Evolutionary conservation across 345 rosid species (phyloP).

Genomic region (Eucalyptus cladocalyx): DNA sequence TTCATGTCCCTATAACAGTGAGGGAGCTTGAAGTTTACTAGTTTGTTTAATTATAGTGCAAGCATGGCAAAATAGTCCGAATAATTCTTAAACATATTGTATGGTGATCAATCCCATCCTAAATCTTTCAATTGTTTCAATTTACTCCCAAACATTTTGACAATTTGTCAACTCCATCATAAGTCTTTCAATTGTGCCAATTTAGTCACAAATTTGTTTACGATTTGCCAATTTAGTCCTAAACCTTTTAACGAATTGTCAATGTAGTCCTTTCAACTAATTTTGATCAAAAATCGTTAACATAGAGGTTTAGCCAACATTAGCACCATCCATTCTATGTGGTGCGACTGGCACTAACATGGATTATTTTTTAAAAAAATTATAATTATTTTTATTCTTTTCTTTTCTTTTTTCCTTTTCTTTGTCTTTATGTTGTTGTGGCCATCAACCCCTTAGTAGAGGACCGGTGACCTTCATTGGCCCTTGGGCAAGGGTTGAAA

Average conservation of each 20-base stretch:
- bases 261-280: too few species aligned
- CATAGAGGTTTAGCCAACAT: background rate
- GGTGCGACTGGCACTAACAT: fast-evolving
- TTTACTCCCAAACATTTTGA: background rate
- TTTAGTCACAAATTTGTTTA: background rate
- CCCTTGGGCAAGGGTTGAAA: background rate
- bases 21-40: background rate
- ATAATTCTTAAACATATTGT: background rate
- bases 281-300: too few species aligned
- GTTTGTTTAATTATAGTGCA: background rate
- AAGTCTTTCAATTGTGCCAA: background rate
- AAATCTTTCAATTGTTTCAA: too few species aligned
- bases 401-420: background rate
- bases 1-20: background rate
- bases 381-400: too few species aligned
- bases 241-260: background rate
- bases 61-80: background rate
- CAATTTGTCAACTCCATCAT: fast-evolving
- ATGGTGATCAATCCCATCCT: fast-evolving
- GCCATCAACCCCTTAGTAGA: background rate
- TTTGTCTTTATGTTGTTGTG: background rate
- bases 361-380: background rate
- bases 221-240: too few species aligned
- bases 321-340: fast-evolving
- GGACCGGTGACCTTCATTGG: background rate